Base-by-base conservation (phyloP, 176 grass and related monocot species). In the Ananas comosus region DNA sequence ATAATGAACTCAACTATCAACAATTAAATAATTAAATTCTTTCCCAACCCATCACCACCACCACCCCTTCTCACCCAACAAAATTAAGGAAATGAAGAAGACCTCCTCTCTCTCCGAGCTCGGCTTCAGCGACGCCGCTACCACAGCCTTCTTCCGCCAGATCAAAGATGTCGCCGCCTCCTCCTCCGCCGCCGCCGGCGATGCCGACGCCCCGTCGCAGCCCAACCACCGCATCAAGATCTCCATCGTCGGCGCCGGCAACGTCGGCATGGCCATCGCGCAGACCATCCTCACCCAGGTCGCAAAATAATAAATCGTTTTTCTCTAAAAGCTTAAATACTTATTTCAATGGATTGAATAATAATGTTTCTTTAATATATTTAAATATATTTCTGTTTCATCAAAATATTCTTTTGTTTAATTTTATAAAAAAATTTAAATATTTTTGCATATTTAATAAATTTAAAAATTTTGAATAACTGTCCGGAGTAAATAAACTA, bases 221-320 rank as follows among this genome's bases (percentile, higher is more conserved):
- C 69, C 66, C 61, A 76, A 68, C 65, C 18, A 85, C 2, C 80
- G 80, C 16, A 90, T 72, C 18, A 97, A 97, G 67, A 63, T 97
- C 10, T 87, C 93, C 4, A 79, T 97, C 0, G 76, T 97, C 50
- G 93, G 93, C 48, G 80, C 74, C 7, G 93, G 93, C 42, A 97
- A 97, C 68, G 93, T 97, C 14, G 93, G 93, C 49, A 97, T 97
- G 93, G 93, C 93, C 9, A 97, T 97, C 82, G 93, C 86, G 51
- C 93, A 97, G 80, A 97, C 93, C 12, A 90, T 97, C 76, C 86
- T 97, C 2, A 92, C 93, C 1, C 86, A 86, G 33, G 33, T 42
- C 33, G 5, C 33, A 6, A 42, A 42, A 42, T 4, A 23, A 23
- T 23, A 0, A 23, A 23, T 23, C 22, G 22, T 23, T 23, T 23